Conservation (phyloP, 2,329 filamentous ascomycete species). For the Claviceps pazoutovae region DNA sequence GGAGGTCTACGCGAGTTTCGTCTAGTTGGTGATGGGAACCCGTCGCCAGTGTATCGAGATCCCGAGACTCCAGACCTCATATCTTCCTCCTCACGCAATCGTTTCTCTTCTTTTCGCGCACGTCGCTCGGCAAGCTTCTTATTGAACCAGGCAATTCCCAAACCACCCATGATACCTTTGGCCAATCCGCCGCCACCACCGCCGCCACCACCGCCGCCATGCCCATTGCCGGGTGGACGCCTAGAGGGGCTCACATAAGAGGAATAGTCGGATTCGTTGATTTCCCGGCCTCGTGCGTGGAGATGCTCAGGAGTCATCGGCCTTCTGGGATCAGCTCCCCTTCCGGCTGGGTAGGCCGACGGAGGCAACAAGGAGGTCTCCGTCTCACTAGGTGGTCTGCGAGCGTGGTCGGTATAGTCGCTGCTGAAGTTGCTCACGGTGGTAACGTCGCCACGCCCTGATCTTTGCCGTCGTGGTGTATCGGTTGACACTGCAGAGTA, state of each 20-base stretch:
- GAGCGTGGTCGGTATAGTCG: conserved; percentile 28
- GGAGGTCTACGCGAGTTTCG: conserved; percentile 18
- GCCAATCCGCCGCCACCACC: conserved; percentile 35
- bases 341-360: conserved; percentile 28
- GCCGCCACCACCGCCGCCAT: conserved; percentile 18
- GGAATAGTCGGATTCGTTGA: conserved; percentile 43
- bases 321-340: conserved; percentile 24
- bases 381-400: conserved; percentile 13
- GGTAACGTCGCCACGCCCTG: conserved; percentile 20
- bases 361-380: conserved; percentile 32
- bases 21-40: conserved; percentile 36
- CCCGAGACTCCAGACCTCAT: conserved; percentile 44
- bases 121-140: conserved; percentile 48
- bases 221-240: conserved; percentile 31
- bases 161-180: conserved; percentile 43
- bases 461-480: conserved; percentile 37
- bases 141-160: conserved; percentile 56
- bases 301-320: conserved; percentile 35
- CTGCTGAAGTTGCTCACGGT: conserved; percentile 37
- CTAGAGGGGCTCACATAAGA: conserved; percentile 50
- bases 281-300: conserved; percentile 30
- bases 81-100: conserved; percentile 36
- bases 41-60: conserved; percentile 58
- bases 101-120: conserved; percentile 32
- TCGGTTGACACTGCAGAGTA: conserved; percentile 50